Evolutionary conservation across 768 basidiomycete genomes (phyloP), one percentile per base, ranked within the genome.

Genomic region (Lactarius pseudohatsudake): DNA sequence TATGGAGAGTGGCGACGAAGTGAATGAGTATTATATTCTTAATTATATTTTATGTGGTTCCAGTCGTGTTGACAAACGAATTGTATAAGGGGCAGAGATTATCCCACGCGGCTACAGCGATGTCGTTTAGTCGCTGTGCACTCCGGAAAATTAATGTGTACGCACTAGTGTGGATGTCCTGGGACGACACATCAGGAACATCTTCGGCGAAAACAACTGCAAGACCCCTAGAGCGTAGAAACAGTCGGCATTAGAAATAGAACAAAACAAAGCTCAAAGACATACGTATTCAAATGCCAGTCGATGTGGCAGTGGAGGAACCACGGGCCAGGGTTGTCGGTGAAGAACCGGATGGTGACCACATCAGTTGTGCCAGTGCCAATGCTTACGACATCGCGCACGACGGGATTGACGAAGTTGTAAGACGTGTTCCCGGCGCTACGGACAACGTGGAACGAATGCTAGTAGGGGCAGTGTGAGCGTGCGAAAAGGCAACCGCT

Each of bases 341-440:
- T 76, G 16, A 70, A 56, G 63, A 76, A 75, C 10, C 77, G 71
- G 57, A 77, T 72, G 22, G 68, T 66, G 10, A 73, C 67, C 7
- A 57, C 28, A 34, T 71, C 70, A n/a, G 18, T 43, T 0, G 36
- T 0, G 36, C 59, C 22, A 3, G 41, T 64, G 4, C 72, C 72
- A 30, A 69, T 72, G 57, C 65, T 69, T 32, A 82, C 77, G 7
- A 80, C 81, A 70, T 85, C 84, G 59, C 83, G 74, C 60, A 79
- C 73, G 62, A 80, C 75, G 0, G 83, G 83, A 72, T 84, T 81
- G 20, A 45, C 63, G 0, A 60, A 68, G 66, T 74, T 74, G 61
- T 69, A 70, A 11, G 59, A 40, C 4, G 59, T 30, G 26, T 50
- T 71, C 1, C 67, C 67, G 20, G 71, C 66, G 40, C 69, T 70